Base-by-base conservation (phyloP, 2,329 filamentous ascomycete genomes). In the Penicillium sclerotigenum region DNA sequence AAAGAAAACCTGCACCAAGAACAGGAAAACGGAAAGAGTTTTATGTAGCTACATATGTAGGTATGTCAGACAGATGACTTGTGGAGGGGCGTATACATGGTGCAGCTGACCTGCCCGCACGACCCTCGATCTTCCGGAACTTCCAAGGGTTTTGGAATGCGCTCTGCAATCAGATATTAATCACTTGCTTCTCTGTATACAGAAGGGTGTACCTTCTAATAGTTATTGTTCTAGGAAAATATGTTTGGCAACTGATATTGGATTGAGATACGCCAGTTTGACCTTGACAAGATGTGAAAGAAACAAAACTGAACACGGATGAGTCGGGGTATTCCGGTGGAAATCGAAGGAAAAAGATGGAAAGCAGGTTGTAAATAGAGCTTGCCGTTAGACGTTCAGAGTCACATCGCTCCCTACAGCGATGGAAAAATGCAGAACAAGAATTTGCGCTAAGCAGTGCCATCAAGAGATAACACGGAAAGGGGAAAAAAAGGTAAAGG, bases 251-350 rank as follows among this genome's bases (percentile, higher is more conserved):
- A 40, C 34, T 59, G 61, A 49, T 46, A 57, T 63, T 63, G 46
- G 20, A 45, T 47, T 49, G 52, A 29, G 33, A 42, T 56, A 61
- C 47, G 50, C 58, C 60, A 60, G 60, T 47, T 61, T 22, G 48
- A 40, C 36, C 40, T 29, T 48, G 46, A 58, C 31, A 47, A 40
- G 47, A 48, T 51, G 54, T 50, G n/a, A 52, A 50, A 40, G 50
- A 47, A 22, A 53, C 52, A 58, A 42, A 53, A 48, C 33, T 57
- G 54, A 53, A 58, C 42, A 57, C 54, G 60, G 57, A 59, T 62
- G 62, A 63, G 58, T 66, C 64, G 64, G 68, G 68, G 68, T 70
- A 71, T 69, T 68, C 65, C 66, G 59, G 59, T 54, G 31, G 58
- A 57, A 58, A 57, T 42, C 60, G 56, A 54, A 61, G 57, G 57